A percentile compares a stretch with the other conserved stretches of the same genome.
Conservation (phyloP, 1,284 basidiomycete genomes). For the Trichosporon asahii region DNA sequence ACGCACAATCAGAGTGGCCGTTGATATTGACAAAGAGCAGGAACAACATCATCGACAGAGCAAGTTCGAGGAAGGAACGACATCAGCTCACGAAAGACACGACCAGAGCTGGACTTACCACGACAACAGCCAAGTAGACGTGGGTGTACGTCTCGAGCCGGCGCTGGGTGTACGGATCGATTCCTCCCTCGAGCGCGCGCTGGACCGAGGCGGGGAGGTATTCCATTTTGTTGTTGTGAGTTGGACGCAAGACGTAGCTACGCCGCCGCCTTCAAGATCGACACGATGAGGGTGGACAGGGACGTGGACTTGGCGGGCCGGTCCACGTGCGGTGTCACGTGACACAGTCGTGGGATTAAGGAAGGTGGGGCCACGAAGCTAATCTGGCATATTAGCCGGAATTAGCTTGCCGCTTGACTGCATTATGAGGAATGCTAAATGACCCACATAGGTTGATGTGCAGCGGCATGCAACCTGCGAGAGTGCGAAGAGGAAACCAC, state of each 20-base stretch:
- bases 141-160: slow-evolving; percentile 36
- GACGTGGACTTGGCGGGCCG: neutral
- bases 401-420: no score
- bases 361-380: no score
- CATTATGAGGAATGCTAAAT: no score
- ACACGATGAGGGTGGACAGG: neutral
- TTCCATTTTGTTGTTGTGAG: slow-evolving; percentile 23
- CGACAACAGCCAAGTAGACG: slow-evolving; percentile 36
- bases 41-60: no score
- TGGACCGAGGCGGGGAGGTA: slow-evolving; percentile 31
- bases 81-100: neutral
- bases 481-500: no score
- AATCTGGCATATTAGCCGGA: no score
- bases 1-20: neutral
- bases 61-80: neutral
- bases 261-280: neutral
- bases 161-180: slow-evolving; percentile 43
- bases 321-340: neutral
- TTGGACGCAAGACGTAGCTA: no score
- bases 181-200: slow-evolving; percentile 36
- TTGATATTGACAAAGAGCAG: no score
- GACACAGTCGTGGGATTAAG: no score
- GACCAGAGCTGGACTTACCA: slow-evolving; percentile 31
- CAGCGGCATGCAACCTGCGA: no score
- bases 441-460: no score